Evolutionary conservation across 352 stramenopile genomes (phyloP).

Genomic region (Lagenidium giganteum): DNA sequence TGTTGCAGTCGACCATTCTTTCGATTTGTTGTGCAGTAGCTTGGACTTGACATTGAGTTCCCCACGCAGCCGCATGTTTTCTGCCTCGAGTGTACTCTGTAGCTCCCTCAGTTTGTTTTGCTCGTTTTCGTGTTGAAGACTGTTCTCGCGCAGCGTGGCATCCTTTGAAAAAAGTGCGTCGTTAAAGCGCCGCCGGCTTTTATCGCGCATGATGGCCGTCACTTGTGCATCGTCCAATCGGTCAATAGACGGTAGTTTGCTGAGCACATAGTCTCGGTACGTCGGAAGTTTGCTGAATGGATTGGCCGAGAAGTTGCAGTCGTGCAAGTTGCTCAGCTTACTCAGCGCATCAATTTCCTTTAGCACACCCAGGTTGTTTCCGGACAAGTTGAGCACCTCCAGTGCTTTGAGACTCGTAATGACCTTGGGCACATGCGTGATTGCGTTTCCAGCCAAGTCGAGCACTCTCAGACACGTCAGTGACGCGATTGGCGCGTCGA

Average conservation of each 20-base stretch:
- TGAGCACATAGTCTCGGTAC: slow-evolving; percentile 72
- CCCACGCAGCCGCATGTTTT: slow-evolving; percentile 67
- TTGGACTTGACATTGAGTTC: slow-evolving; percentile 81
- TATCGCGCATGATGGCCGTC: slow-evolving; percentile 37
- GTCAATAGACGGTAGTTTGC: slow-evolving; percentile 55
- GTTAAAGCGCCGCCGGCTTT: slow-evolving; percentile 58
- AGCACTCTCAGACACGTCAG: slow-evolving; percentile 37
- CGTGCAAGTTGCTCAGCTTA: slow-evolving; percentile 55
- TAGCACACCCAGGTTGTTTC: slow-evolving; percentile 68
- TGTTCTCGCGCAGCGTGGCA: slow-evolving; percentile 35
- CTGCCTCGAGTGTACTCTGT: slow-evolving; percentile 56
- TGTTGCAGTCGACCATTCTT: slow-evolving; percentile 73
- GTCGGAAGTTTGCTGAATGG: slow-evolving; percentile 71
- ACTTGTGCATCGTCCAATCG: slow-evolving; percentile 50
- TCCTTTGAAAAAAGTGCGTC: slow-evolving; percentile 55
- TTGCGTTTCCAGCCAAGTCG: slow-evolving; percentile 79
- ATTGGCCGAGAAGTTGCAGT: slow-evolving; percentile 55
- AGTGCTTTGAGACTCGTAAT: slow-evolving; percentile 44
- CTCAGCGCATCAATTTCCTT: slow-evolving; percentile 63
- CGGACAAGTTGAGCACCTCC: slow-evolving; percentile 58
- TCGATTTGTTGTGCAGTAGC: slow-evolving; percentile 78
- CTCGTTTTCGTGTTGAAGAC: slow-evolving; percentile 35
- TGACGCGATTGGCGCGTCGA: slow-evolving; percentile 39
- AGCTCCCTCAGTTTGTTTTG: slow-evolving; percentile 51
- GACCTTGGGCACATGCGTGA: slow-evolving; percentile 57